A percentile compares a stretch with the other conserved stretches of the same genome.
These are phyloP conservation scores for Sugiyamaella floridensis DNA, from an alignment of 805 yeast species.

Conservation along the genomic window DNA sequence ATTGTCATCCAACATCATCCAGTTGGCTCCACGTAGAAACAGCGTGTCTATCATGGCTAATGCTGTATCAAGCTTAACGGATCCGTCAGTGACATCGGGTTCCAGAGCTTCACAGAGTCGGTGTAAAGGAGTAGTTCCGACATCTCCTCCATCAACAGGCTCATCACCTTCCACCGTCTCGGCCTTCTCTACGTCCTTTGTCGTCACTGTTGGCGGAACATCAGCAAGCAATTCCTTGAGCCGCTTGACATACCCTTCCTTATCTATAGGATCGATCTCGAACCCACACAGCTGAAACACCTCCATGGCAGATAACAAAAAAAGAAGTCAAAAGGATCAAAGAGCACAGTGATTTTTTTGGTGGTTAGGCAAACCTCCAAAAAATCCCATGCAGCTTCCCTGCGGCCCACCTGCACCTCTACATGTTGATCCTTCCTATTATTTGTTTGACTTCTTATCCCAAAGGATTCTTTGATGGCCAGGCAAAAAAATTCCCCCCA, in stretches of 20 bases:
- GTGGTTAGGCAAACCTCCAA: neutral
- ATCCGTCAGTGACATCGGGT: slow-evolving; percentile 35
- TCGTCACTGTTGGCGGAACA: slow-evolving; percentile 75
- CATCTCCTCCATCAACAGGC: slow-evolving; percentile 26
- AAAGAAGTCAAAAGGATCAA: neutral
- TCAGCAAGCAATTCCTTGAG: slow-evolving; percentile 51
- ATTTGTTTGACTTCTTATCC: no score
- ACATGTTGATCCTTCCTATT: no score
- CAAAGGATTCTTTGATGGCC: no score
- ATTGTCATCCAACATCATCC: slow-evolving; percentile 71
- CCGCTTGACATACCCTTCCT: slow-evolving; percentile 8
- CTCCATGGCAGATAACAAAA: neutral
- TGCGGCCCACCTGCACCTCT: no score
- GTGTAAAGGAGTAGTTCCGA: slow-evolving; percentile 77
- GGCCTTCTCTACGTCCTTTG: slow-evolving; percentile 55
- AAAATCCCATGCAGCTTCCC: neutral
- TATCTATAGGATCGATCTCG: slow-evolving; percentile 12
- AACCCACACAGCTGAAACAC: slow-evolving; percentile 15
- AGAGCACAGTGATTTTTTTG: neutral
- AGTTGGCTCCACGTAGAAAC: slow-evolving; percentile 85
- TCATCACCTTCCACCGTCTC: slow-evolving; percentile 4
- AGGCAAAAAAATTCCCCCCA: no score
- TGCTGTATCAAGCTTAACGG: slow-evolving; percentile 42
- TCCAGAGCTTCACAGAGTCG: slow-evolving; percentile 48
- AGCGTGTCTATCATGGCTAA: slow-evolving; percentile 53